Base-by-base conservation (phyloP, 2,329 filamentous ascomycete species). In the Lojkania enalia region DNA sequence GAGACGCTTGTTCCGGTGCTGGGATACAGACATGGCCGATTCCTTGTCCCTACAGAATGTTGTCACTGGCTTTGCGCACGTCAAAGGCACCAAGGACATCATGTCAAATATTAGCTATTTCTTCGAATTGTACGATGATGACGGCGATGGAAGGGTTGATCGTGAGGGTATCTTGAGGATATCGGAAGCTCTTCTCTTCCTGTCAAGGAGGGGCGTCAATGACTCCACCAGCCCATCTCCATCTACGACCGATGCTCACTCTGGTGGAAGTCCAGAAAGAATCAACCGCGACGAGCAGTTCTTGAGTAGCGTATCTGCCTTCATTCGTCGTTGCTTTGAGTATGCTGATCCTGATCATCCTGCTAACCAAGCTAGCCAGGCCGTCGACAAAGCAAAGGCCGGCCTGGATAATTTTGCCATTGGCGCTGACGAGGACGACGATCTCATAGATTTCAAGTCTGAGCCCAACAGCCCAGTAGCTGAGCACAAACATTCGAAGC, bases 101-200 rank as follows among this genome's bases (percentile, higher is more conserved):
- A 96, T 99, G 92, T 89, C 89, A 20, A 94, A 88, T 46, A 97
- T 99, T 63, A 94, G 85, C 48, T 97, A 97, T 71, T 97, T 99
- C 70, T 99, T 99, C 59, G 89, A 96, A 61, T 81, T 99, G 0
- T 96, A 97, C 67, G 94, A 99, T 64, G 92, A 99, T 55, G 87
- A 92, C 60, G 82, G 84, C 1, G 90, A 96, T 64, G 94, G 94
- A 19, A 90, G 83, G 58, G 91, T 99, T 4, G 94, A 97, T 62
- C 84, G 94, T 9, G 94, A 99, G 70, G 94, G 94, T 4, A 99
- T 99, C 46, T 71, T 99, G 33, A 80, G 90, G 35, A 97, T 99
- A 64, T 96, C 91, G 0, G 94, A 99, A 70, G 90, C 92, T 0
- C 75, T 99, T 21, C 75, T 99, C 2, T 99, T 99, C 71, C 79